A percentile compares a stretch with the other conserved stretches of the same genome.
Conservation (phyloP, 2,329 filamentous ascomycete genomes). For the Fusarium decemcellulare region DNA sequence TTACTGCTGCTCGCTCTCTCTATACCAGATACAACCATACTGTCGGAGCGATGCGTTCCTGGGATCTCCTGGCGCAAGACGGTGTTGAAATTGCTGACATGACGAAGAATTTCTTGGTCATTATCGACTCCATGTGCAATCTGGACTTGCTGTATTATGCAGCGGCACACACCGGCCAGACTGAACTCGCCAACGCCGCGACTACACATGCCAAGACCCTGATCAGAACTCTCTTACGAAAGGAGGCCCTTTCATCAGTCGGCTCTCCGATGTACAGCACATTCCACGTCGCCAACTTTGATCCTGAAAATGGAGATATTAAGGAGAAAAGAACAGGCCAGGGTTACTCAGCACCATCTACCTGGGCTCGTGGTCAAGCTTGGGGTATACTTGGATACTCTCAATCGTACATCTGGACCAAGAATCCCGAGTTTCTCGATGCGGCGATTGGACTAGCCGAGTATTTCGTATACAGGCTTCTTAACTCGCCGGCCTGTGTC, state of each 20-base stretch:
- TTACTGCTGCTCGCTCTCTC: conserved; percentile 61
- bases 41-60: conserved; percentile 64
- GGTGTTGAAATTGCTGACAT: conserved; percentile 50
- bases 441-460: conserved; percentile 62
- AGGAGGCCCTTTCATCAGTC: conserved; percentile 44
- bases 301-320: conserved; percentile 57
- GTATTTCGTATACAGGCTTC: conserved; percentile 63
- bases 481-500: conserved; percentile 50
- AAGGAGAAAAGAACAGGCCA: conserved; percentile 64
- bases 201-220: conserved; percentile 58
- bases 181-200: conserved; percentile 46
- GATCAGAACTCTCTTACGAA: conserved; percentile 56
- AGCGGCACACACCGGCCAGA: conserved; percentile 49
- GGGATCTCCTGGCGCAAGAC: conserved; percentile 56
- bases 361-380: conserved; percentile 66
- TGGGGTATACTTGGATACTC: conserved; percentile 67
- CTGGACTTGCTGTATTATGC: conserved; percentile 56
- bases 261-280: conserved; percentile 51
- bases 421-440: conserved; percentile 58
- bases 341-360: conserved; percentile 61
- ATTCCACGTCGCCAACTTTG: conserved; percentile 65
- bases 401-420: conserved; percentile 64
- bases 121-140: conserved; percentile 60
- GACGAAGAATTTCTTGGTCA: conserved; percentile 55
- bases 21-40: conserved; percentile 57